These are phyloP conservation scores for Fusarium haematococcum DNA, from an alignment of 2,329 filamentous ascomycete species.

Conservation along the genomic window DNA sequence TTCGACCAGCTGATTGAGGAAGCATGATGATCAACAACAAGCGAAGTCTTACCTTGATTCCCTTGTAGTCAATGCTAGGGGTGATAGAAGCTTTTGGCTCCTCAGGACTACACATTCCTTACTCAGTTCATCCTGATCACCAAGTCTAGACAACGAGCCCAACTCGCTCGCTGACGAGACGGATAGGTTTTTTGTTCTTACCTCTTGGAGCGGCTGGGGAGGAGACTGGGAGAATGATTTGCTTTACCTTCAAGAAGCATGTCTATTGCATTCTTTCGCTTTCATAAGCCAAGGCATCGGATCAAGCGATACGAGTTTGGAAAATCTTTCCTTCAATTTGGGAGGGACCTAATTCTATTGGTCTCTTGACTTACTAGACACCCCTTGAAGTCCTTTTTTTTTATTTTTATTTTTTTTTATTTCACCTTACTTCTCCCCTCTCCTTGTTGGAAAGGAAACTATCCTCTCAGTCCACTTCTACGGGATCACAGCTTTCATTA, in stretches of 20 bases:
- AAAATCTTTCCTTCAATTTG: neutral
- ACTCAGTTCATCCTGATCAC: too few relatives aligned
- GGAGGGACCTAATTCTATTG: neutral
- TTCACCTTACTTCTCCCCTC: neutral
- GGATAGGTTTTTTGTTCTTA: neutral
- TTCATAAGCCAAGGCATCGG: neutral
- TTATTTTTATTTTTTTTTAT: too few relatives aligned
- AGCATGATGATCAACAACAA: neutral
- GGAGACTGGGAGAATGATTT: too few relatives aligned
- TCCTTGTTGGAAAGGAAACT: neutral
- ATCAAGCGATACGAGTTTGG: neutral
- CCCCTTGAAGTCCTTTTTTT: neutral
- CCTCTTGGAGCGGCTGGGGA: too few relatives aligned
- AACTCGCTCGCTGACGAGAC: neutral
- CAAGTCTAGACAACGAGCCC: neutral
- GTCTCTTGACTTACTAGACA: neutral
- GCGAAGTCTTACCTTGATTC: neutral
- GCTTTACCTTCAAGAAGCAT: neutral
- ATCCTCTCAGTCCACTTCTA: neutral
- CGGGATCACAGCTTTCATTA: neutral
- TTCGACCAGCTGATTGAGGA: neutral
- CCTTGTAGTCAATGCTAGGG: neutral
- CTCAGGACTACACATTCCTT: too few relatives aligned
- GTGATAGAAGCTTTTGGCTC: neutral
- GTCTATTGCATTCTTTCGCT: neutral